Base-by-base conservation (phyloP, 768 basidiomycete species). In the Agaricus blazei region DNA sequence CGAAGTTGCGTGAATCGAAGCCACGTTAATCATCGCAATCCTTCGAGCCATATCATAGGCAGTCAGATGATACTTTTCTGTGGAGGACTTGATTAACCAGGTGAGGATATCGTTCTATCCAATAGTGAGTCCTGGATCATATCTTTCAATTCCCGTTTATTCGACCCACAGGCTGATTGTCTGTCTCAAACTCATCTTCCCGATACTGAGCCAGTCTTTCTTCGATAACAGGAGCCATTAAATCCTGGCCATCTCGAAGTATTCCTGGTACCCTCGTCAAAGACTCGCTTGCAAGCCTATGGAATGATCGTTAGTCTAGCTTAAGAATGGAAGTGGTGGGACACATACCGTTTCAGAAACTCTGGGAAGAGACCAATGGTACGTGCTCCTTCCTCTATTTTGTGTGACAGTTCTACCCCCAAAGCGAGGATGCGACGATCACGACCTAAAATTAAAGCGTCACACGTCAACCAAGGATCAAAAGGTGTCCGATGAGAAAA, bases 1-100 rank as follows among this genome's bases (percentile, higher is more conserved):
- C 3, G 75, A 67, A 1, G 70, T 64, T 0, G 77, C 78, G 54
- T 79, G 77, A 28, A 68, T 72, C 6, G 73, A 66, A 0, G 70
- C 73, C 38, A 76, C 70, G 59, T 77, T 78, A n/a, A 75, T 50
- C 1, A 65, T 42, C 15, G 78, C 62, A 12, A 77, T 59, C 12
- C 68, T 51, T 63, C 63, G 53, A 3, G 62, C 58, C 0, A 75
- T 56, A 1, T 62, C 58, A 8, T 58, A 40, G 1, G 61, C 45
- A 27, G 51, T 46, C 7, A 28, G 45, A 28, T 55, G 51, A 26
- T 50, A 46, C 9, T 52, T 58, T 34, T 46, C 29, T 9, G 62
- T 51, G 2, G 62, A 49, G 15, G 51, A 40, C 3, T 63, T 55
- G 24, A 63, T 38, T 5, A 60, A 31, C 62, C 62, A 63, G 19